Percentiles rank a stretch among this genome's conserved stretches.
Evolutionary conservation across 2,329 filamentous ascomycete species (phyloP).

Genomic region (Fusarium kyushuense): DNA sequence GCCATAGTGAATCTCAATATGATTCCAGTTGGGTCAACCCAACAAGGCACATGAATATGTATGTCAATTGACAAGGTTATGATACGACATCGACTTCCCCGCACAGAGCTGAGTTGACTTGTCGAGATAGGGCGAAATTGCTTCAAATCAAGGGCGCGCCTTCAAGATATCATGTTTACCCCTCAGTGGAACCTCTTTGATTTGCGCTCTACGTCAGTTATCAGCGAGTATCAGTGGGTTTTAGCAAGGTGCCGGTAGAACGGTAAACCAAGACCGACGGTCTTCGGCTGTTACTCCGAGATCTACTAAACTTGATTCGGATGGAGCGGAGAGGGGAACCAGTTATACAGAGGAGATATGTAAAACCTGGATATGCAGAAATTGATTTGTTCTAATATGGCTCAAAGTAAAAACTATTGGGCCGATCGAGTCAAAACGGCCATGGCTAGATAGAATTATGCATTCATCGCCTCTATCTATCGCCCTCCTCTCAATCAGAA

Average conservation of each 20-base stretch:
- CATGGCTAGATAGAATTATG: not conserved
- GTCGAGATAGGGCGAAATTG: not conserved
- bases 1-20: not conserved
- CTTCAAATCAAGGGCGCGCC: not conserved
- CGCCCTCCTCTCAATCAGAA: not conserved
- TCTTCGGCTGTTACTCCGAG: conserved; percentile 1
- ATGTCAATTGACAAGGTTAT: not conserved
- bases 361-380: not conserved
- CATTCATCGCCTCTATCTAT: not conserved
- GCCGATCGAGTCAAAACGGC: not conserved
- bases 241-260: not conserved
- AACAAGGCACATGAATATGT: not conserved
- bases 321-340: not conserved
- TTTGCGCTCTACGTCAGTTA: not conserved
- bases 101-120: not conserved
- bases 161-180: not conserved
- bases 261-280: not conserved
- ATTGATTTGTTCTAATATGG: not conserved
- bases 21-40: not conserved
- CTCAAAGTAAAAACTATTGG: not conserved
- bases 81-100: not conserved
- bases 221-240: not conserved
- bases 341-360: not conserved
- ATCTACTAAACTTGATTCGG: not conserved
- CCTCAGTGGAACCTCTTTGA: not conserved